These are phyloP conservation scores for Papilionanthe hybrid DNA, from an alignment of 116 monocot genomes.

Conservation along the genomic window DNA sequence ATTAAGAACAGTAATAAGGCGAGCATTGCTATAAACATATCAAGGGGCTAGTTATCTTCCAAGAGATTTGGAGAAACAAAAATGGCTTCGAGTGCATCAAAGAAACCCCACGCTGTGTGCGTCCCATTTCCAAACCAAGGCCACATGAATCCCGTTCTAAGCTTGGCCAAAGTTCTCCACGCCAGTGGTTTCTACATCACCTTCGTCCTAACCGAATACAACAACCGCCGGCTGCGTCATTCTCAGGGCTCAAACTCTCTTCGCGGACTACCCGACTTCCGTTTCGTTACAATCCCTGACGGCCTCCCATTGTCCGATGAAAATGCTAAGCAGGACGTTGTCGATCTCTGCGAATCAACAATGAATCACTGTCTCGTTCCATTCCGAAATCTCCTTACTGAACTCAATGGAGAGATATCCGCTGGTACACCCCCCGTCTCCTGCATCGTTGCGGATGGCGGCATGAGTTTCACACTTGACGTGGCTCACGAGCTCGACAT, in stretches of 20 bases:
- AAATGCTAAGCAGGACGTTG: conserved; percentile 5
- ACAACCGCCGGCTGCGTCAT: not conserved
- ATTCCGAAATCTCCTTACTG: not conserved
- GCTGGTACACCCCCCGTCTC: not conserved
- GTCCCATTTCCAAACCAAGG: conserved; percentile 1
- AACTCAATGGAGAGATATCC: not conserved
- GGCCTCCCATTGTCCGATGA: conserved; percentile 6
- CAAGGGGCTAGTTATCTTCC: too few species aligned
- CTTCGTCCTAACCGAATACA: conserved; percentile 8
- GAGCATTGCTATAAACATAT: too few species aligned
- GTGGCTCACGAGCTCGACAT: not conserved
- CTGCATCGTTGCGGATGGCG: conserved; percentile 15
- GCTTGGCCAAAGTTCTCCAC: conserved; percentile 2
- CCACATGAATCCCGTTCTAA: conserved; percentile 5
- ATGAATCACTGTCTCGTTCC: not conserved
- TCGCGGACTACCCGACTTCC: not conserved
- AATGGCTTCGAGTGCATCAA: not conserved
- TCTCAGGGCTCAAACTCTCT: not conserved
- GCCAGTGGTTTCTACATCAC: not conserved
- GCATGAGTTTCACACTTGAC: conserved; percentile 19
- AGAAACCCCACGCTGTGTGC: not conserved
- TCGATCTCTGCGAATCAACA: not conserved
- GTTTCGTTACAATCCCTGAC: not conserved
- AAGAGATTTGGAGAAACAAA: not conserved
- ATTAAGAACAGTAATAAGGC: too few species aligned